Evolutionary conservation across 345 rosid species (phyloP), one percentile per base, ranked within the genome.

Genomic region (Iberis pinnata): DNA sequence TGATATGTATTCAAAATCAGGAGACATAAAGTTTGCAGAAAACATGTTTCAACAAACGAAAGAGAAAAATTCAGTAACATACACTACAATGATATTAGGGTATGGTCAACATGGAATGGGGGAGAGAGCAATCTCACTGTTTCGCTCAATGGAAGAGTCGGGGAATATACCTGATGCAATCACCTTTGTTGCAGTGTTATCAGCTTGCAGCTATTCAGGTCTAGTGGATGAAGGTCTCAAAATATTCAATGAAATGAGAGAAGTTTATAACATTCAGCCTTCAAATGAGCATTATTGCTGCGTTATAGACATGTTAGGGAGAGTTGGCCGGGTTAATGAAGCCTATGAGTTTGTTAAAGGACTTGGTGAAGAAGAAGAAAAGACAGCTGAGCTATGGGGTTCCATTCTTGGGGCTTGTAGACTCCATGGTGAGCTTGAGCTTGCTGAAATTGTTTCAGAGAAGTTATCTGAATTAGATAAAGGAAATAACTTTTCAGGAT

Each of bases 101-200:
- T 89, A 81, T 65, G 95, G 94, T 37, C 97, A 81, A 58, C 86
- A 89, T 57, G 94, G 95, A 60, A 78, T 83, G 89, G 82, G 80
- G 0, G 79, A 81, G 60, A 75, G 46, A 67, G 89, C 97, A 47
- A 74, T 89, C 66, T 81, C 82, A 14, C 67, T 89, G 73, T 89
- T 89, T 69, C 58, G 58, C 56, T 77, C 84, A 36, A 80, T 89
- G 90, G 56, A 65, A 63, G 70, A 46, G 25, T 67, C 69, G 16
- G 64, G 76, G 14, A 56, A 78, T 60, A 54, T 67, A 49, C 90
- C 93, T 1, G 94, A 86, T 61, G 73, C 84, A 39, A 50, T 89
- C 58, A 81, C 95, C 59, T 78, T 89, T 45, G 78, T 83, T 27
- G 95, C 89, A 3, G 73, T 83, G 49, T 48, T 89, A 62, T 81